A percentile compares a stretch with the other conserved stretches of the same genome.
Evolutionary conservation across 2,329 filamentous ascomycete genomes (phyloP).

Genomic region (Pseudogymnoascus sp.): DNA sequence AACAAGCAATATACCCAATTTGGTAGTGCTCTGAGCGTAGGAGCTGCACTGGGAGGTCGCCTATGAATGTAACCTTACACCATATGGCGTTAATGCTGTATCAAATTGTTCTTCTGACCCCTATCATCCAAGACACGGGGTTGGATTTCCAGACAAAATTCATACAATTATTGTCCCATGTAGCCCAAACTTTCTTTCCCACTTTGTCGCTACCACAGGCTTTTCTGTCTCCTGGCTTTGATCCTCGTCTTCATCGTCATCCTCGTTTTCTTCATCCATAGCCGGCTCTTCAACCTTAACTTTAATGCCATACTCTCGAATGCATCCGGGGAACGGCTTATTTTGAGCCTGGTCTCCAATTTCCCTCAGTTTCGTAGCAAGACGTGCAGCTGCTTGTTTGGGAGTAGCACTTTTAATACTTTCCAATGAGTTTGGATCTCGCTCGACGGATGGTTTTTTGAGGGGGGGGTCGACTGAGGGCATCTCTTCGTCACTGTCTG

Average conservation of each 20-base stretch:
- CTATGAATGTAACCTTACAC: not conserved
- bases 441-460: not conserved
- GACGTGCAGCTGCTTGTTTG: slow-evolving; percentile 18
- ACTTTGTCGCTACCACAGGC: slow-evolving; percentile 39
- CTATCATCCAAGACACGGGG: not conserved
- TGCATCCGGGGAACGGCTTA: slow-evolving; percentile 58
- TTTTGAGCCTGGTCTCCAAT: slow-evolving; percentile 35
- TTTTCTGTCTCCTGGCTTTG: slow-evolving; percentile 30
- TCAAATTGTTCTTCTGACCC: not conserved
- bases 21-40: too few relatives aligned
- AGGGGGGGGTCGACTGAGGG: not conserved
- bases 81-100: not conserved
- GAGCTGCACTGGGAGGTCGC: not conserved
- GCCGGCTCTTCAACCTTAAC: slow-evolving; percentile 30
- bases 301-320: slow-evolving; percentile 60
- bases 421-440: slow-evolving; percentile 1
- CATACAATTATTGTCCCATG: slow-evolving; percentile 53
- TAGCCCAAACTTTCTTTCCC: slow-evolving; percentile 55
- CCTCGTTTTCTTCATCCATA: not conserved
- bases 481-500: slow-evolving; percentile 11
- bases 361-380: slow-evolving; percentile 21
- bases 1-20: not conserved
- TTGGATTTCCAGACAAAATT: not conserved
- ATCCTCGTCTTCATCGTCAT: not conserved
- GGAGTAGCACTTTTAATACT: not conserved